phyloP scores from a whole-genome alignment of 2,329 filamentous ascomycete species.

The Penicillium sp. region DNA sequence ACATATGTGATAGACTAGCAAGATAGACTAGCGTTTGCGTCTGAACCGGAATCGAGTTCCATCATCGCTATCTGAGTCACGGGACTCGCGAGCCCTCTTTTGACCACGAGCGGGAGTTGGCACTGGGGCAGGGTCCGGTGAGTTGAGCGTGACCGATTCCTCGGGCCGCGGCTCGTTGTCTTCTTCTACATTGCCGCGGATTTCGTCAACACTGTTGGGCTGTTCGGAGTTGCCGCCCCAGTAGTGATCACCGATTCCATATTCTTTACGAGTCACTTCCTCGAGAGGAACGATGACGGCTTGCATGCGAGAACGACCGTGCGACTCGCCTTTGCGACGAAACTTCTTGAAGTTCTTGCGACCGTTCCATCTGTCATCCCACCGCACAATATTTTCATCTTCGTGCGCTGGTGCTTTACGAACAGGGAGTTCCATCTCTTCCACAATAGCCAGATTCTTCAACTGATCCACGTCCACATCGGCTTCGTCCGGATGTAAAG shows the following conservation, averaged over 20 bases:
- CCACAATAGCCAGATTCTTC: constrained; percentile 72
- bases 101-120: constrained; percentile 26
- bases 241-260: constrained; percentile 74
- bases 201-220: constrained; percentile 15
- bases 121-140: constrained; percentile 19
- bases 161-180: constrained; percentile 14
- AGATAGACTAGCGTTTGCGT: constrained; percentile 38
- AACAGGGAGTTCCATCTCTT: constrained; percentile 68
- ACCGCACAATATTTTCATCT: constrained; percentile 61
- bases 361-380: constrained; percentile 91
- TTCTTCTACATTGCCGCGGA: constrained; percentile 20
- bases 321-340: constrained; percentile 37
- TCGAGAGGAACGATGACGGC: constrained; percentile 70
- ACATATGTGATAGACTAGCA: too few relatives aligned
- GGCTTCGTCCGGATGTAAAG: constrained; percentile 55
- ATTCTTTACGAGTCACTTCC: constrained; percentile 70
- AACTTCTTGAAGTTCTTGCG: constrained; percentile 97
- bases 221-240: constrained; percentile 53
- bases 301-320: constrained; percentile 46
- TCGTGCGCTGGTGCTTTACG: constrained; percentile 32
- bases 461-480: constrained; percentile 72
- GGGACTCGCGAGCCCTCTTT: constrained; percentile 38
- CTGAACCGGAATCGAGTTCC: constrained; percentile 59
- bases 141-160: constrained; percentile 7
- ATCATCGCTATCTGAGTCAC: constrained; percentile 60